Percentiles rank a stretch among this genome's conserved stretches.
Evolutionary conservation across 148 eudicot genomes (phyloP).

Genomic region (Fagopyrum homotropicum): DNA sequence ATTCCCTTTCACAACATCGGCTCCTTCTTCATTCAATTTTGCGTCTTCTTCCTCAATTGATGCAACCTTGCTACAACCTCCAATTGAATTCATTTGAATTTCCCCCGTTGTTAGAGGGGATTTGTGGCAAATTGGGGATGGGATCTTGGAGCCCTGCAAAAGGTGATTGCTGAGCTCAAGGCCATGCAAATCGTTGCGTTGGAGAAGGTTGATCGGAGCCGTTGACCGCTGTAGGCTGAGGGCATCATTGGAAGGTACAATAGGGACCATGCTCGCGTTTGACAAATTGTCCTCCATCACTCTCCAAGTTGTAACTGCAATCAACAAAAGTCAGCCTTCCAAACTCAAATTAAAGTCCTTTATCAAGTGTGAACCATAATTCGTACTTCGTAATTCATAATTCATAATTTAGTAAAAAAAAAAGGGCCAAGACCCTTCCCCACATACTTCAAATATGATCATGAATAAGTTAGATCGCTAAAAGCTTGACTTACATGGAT

Average conservation of each 20-base stretch:
- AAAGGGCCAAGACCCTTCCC: not conserved
- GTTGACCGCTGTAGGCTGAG: not conserved
- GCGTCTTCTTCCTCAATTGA: not conserved
- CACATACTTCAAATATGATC: not conserved
- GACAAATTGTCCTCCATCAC: not conserved
- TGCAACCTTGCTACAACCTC: not conserved
- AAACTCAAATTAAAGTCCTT: not conserved
- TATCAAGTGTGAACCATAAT: not conserved
- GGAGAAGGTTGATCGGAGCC: not conserved
- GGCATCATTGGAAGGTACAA: not conserved
- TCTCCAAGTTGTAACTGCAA: not conserved
- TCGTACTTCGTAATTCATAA: not conserved
- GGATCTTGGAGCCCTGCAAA: not conserved
- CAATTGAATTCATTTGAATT: not conserved
- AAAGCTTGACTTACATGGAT: not conserved
- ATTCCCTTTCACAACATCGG: not conserved
- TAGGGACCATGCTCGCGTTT: not conserved
- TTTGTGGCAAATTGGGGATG: not conserved
- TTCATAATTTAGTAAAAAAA: not conserved
- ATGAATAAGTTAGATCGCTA: not conserved
- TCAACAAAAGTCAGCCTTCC: not conserved
- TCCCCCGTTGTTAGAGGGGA: not conserved
- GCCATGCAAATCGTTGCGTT: not conserved
- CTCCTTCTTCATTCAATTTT: not conserved
- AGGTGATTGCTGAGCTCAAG: not conserved